Base-by-base conservation (phyloP, 2,329 filamentous ascomycete species). In the Ceratocystis cacaofunesta region DNA sequence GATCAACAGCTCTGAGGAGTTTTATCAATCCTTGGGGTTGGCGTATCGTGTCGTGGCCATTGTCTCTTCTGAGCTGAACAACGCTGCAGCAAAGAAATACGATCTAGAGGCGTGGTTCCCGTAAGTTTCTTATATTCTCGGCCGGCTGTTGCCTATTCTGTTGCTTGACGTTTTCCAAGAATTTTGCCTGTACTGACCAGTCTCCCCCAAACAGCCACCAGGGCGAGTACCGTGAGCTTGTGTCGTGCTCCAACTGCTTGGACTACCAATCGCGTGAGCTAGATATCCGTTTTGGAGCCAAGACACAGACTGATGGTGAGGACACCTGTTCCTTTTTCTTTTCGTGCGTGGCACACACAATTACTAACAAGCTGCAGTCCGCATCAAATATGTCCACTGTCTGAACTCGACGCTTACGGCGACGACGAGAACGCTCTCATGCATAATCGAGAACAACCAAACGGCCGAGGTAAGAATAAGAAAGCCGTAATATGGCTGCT, bases 91-190 rank as follows among this genome's bases (percentile, higher is more conserved):
- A 32, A 96, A 96, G 82, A 99, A 99, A 78, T 92, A 87, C 74
- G 94, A 99, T 73, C 82, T 99, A 25, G 94, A 99, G 75, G 92
- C 94, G 2, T 95, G 91, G 90, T 96, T 95, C 76, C 91, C 90
- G 17, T 95, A 89, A 65, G 64, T 62, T 12, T n/a, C 32, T 19
- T 58, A 1, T 25, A 25, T 15, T 4, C 32, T 36, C 10, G 32
- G 32, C 32, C 3, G 32, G 10, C 22, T 46, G n/a, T 36, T 36
- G 12, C 15, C 5, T 19, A 2, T 28, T 17, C 10, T 22, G 25
- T 4, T 12, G 52, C 25, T 6, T 57, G 15, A 15, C 6, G 5
- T 6, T 57, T 3, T n/a, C 7, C 12, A 58, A 17, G 28, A n/a
- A 6, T 5, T n/a, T n/a, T 32, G 28, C 7, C 28, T 17, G 32